Base-by-base conservation (phyloP, 148 eudicot genomes). In the Nyssa sinensis region DNA sequence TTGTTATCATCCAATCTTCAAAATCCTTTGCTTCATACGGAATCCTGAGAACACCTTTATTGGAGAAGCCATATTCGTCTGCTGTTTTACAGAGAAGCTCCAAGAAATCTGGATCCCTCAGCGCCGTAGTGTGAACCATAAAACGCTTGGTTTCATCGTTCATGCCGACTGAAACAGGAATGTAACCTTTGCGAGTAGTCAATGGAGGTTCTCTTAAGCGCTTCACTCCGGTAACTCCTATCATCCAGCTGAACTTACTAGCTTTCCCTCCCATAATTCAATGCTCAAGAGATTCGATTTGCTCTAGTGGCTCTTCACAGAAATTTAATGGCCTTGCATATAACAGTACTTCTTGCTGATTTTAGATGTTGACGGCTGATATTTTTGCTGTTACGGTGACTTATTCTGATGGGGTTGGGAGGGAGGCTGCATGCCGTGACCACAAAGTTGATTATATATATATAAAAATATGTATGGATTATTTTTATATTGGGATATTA, bases 11-110 rank as follows among this genome's bases (percentile, higher is more conserved):
- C 68, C 74, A 58, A 31, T 83, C 79, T 75, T 83, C 83, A 33
- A 83, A 83, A 58, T 67, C 83, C 55, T 69, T 33, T 7, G 81
- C 58, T 57, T 83, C 83, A 25, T 74, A 80, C 1, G 83, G 83
- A 28, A 83, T 83, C 74, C 70, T 58, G 0, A 83, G 72, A 61
- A 83, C 51, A 10, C 83, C 83, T 23, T 80, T 30, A 33, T 64
- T 77, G 6, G 32, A 39, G 70, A 80, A 83, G 5, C 81, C 83
- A 64, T 77, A 83, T 12, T 77, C 86, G 70, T 80, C 83, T 0
- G 76, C 83, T 4, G 86, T 74, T 57, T 57, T 73, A 25, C 72
- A 37, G 32, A 83, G 53, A n/a, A 83, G 49, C 75, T 70, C 75
- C 64, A 31, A 10, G 37, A 84, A 80, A 4, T 77, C 77, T 17